A percentile compares a stretch with the other conserved stretches of the same genome.
phyloP scores from a whole-genome alignment of 2,329 filamentous ascomycete species.

The Tolypocladium guangdongense region DNA sequence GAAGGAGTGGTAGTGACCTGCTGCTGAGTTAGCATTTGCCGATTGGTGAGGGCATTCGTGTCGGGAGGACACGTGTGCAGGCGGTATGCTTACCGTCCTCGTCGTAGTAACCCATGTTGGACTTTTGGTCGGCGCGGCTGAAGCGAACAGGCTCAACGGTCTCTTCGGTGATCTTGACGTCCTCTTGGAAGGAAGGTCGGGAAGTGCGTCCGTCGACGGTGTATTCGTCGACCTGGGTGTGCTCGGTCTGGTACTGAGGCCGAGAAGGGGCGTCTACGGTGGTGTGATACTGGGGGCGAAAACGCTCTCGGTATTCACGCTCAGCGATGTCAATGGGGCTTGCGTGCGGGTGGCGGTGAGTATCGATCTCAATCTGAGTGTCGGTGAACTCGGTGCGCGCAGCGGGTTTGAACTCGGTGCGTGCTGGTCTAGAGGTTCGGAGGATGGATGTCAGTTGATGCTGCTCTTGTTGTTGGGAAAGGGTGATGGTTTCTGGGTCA shows the following conservation, averaged over 20 bases:
- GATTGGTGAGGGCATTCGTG: neutral
- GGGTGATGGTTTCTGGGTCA: conserved; percentile 12
- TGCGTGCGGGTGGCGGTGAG: conserved; percentile 34
- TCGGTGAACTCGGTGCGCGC: conserved; percentile 42
- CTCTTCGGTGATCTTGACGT: conserved; percentile 52
- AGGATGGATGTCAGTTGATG: conserved; percentile 7
- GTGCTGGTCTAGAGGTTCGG: conserved; percentile 20
- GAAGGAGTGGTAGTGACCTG: conserved; percentile 50
- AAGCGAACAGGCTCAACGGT: conserved; percentile 47
- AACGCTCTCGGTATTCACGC: conserved; percentile 53
- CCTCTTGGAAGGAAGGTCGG: conserved; percentile 39
- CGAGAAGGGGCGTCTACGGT: conserved; percentile 21
- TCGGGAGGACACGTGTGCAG: neutral
- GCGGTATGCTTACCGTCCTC: conserved; percentile 39
- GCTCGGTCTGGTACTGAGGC: conserved; percentile 20
- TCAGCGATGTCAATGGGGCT: conserved; percentile 52
- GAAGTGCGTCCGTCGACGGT: conserved; percentile 25
- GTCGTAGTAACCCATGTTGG: conserved; percentile 58
- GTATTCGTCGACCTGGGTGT: conserved; percentile 20
- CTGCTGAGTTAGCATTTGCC: neutral
- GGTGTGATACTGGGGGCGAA: conserved; percentile 37
- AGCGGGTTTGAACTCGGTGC: conserved; percentile 38
- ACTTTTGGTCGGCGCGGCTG: conserved; percentile 30
- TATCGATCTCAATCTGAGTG: conserved; percentile 55
- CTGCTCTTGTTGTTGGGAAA: conserved; percentile 12